Evolutionary conservation across 495 filamentous ascomycete genomes (phyloP).

Genomic region (Trichoderma parareesei): DNA sequence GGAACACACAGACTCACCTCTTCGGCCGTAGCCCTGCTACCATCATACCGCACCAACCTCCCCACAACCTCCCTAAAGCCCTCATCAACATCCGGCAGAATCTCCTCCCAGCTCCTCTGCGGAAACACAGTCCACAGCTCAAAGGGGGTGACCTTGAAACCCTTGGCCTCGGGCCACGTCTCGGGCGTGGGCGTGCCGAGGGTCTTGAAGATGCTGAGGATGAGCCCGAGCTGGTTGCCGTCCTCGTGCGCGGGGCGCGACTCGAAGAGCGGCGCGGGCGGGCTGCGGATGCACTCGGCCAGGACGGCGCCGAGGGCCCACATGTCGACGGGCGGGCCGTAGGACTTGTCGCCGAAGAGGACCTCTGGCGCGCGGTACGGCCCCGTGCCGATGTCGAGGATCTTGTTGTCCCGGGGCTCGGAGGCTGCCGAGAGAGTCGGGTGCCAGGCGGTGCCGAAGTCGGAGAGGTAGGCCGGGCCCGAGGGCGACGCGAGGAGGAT

Average conservation of each 20-base stretch:
- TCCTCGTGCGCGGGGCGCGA: constrained; percentile 59
- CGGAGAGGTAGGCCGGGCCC: constrained; percentile 70
- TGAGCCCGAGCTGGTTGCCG: constrained; percentile 84
- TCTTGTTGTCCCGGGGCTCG: constrained; percentile 62
- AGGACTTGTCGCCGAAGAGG: constrained; percentile 73
- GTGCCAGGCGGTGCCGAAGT: constrained; percentile 90
- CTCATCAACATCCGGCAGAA: constrained; percentile 28
- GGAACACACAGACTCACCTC: neutral
- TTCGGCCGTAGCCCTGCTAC: constrained; percentile 20
- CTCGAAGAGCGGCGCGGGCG: constrained; percentile 62
- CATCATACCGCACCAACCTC: constrained; percentile 28
- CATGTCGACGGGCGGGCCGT: constrained; percentile 66
- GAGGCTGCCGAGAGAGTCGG: constrained; percentile 44
- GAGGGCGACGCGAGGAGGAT: constrained; percentile 60
- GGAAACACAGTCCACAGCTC: constrained; percentile 45
- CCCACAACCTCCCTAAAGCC: constrained; percentile 26
- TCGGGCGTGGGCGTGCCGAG: constrained; percentile 73
- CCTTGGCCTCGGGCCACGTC: constrained; percentile 60
- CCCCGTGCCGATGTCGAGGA: constrained; percentile 89
- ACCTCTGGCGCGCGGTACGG: constrained; percentile 86
- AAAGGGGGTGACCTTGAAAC: constrained; percentile 43
- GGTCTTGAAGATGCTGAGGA: constrained; percentile 82
- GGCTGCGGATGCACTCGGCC: constrained; percentile 54
- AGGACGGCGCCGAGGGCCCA: constrained; percentile 86
- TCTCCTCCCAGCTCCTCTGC: constrained; percentile 27